Base-by-base conservation (phyloP, 768 basidiomycete genomes). In the Kwoniella sp. region DNA sequence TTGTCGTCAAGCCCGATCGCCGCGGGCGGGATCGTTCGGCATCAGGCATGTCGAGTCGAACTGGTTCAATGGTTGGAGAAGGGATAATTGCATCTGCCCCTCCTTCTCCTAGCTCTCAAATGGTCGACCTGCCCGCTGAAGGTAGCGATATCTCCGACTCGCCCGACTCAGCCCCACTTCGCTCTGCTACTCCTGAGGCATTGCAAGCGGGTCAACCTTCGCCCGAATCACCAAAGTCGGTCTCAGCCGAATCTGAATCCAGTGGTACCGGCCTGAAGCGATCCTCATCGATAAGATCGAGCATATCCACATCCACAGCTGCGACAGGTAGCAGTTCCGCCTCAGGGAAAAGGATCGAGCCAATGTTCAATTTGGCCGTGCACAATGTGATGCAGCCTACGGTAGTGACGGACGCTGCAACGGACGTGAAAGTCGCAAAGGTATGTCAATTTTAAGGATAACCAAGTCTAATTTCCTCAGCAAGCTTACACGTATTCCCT, bases 1-100 rank as follows among this genome's bases (percentile, higher is more conserved):
- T 96, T 47, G 89, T 95, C 0, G 72, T 77, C 47, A 66, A 66
- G 31, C 66, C 70, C 17, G 51, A 34, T 34, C 34, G 53, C 20
- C 41, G 62, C 17, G 65, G 65, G 1, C 58, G 72, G 11, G 63
- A 63, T 11, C 72, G 74, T 11, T 73, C 72, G 29, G 67, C 53
- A 20, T 55, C 67, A 4, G 58, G 28, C 12, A 38, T 65, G 4
- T 65, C 63, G 9, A 31, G 55, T 47, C 55, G 57, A 20, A 58
- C 34, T n/a, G 56, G 26, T 1, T 65, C 63, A 23, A 54, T 31
- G 37, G 28, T 23, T 7, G 62, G 62, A 20, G 62, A 63, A 20
- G 54, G 48, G 9, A 50, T 57, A 5, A 20, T 54, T 15, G 55
- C 47, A 3, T 63, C 62, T n/a, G 55, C 61, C 4, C 9, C 11